Percentiles rank a stretch among this genome's conserved stretches.
phyloP scores from a whole-genome alignment of 345 rosid species.

The Moricandia moricandioides region DNA sequence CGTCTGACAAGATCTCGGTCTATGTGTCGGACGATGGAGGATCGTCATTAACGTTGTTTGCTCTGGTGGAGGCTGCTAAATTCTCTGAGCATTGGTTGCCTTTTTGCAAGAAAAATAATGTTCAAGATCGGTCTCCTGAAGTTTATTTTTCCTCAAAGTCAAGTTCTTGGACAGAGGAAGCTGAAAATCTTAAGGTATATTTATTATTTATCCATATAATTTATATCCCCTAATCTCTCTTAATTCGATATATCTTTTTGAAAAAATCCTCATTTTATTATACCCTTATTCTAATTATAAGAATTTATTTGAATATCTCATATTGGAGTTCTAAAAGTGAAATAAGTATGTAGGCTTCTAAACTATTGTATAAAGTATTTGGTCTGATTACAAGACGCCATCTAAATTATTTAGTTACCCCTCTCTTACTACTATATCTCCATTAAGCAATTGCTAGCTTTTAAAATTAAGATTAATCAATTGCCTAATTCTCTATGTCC shows the following conservation, averaged over 20 bases:
- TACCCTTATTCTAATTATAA: not conserved
- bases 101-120: conserved; percentile 49
- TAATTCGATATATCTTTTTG: not conserved
- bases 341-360: not conserved
- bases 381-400: not conserved
- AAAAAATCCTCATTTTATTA: not conserved
- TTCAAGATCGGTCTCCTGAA: conserved; percentile 53
- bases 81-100: conserved; percentile 76
- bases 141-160: conserved; percentile 48
- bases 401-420: not conserved
- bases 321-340: not conserved
- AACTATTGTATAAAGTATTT: not conserved
- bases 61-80: conserved; percentile 68
- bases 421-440: not conserved
- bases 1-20: conserved; percentile 60
- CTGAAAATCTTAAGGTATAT: conserved; percentile 52
- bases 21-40: conserved; percentile 92
- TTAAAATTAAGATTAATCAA: not conserved
- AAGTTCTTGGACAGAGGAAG: conserved; percentile 24
- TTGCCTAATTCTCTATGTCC: not conserved
- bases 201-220: not conserved
- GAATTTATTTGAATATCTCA: not conserved
- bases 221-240: not conserved
- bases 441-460: not conserved
- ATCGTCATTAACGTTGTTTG: conserved; percentile 66